Base-by-base conservation (phyloP, 2,329 filamentous ascomycete genomes). In the Sporothrix euskadiensis region DNA sequence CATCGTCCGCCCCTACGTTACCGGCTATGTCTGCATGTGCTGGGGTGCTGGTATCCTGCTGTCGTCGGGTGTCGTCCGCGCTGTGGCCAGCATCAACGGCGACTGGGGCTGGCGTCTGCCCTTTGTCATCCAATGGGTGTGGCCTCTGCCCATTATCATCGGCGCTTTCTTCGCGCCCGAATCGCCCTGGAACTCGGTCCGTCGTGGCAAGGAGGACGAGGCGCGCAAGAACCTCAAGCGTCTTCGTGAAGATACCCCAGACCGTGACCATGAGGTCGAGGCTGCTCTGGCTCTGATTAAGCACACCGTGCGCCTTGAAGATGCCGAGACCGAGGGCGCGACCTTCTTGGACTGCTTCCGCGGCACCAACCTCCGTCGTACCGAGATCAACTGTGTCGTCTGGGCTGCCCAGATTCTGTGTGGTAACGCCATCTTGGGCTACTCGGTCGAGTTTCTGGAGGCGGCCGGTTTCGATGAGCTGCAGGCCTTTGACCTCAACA, bases 311-410 rank as follows among this genome's bases (percentile, higher is more conserved):
- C 81, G 81, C 77, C 77, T 84, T 12, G 84, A 86, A 76, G 78
- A 80, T 22, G 78, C 81, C 65, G 65, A 54, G 65, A 52, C 44
- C n/a, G 65, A 52, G 16, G 65, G 65, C 16, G n/a, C 78, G 2
- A 82, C 82, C 0, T 88, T 87, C 75, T 63, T 77, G 26, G 84
- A 87, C 78, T 86, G 84, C 76, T 87, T 88, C 78, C 81, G 81
- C 39, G 83, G 82, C 14, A 76, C 79, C 8, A 83, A 88, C 73
- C 77, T 84, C 4, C 80, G 84, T 0, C 80, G 84, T 32, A 85
- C 83, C 0, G 83, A 85, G 73, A 83, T 85, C 30, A 82, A 85
- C 5, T 82, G 82, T 72, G 74, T 83, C 30, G 79, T 81, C 3
- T 83, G 81, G 56, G 76, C 72, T 12, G 74, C 73, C 12, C 76